Base-by-base conservation (phyloP, 768 basidiomycete species). In the Xerocomellus chrysenteron region DNA sequence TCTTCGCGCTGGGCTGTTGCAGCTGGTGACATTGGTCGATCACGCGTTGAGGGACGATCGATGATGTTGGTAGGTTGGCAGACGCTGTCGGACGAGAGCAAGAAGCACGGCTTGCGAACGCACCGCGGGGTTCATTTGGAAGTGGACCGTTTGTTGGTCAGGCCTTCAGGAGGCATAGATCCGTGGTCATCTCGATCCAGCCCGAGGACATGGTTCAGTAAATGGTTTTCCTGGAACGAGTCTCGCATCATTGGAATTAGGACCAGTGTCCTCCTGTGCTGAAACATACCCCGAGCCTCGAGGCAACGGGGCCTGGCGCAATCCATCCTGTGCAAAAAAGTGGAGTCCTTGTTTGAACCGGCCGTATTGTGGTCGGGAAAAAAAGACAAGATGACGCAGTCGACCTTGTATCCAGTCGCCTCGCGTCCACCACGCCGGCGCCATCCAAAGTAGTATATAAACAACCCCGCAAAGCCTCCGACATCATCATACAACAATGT, bases 51-150 rank as follows among this genome's bases (percentile, higher is more conserved):
- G 28, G 43, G 51, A 39, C 45, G 64, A 44, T 59, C 53, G 44
- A 19, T 55, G 48, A 5, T 24, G 43, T 4, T 35, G 50, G 51
- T 35, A 5, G 2, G 52, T 42, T 57, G 61, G 50, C 37, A 52
- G 53, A 48, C 46, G 48, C 65, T 62, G 60, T 54, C 42, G 49
- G 48, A 48, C 57, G 17, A 50, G 59, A 45, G 56, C 50, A 36
- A 52, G 57, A 56, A 52, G 54, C 14, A 17, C 14, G 2, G 28
- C n/a, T 19, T 24, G 40, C 11, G 26, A 33, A 55, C 28, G 16
- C 24, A 40, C 17, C 42, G 47, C n/a, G 55, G 57, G 32, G 59
- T 56, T 58, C 67, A 69, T 68, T 67, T 64, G 37, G 50, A 67
- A 64, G 56, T 56, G 52, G 56, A 57, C 66, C 35, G 60, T 36